Evolutionary conservation across 2,329 filamentous ascomycete species (phyloP).

Genomic region (Metarhizium robertsii): DNA sequence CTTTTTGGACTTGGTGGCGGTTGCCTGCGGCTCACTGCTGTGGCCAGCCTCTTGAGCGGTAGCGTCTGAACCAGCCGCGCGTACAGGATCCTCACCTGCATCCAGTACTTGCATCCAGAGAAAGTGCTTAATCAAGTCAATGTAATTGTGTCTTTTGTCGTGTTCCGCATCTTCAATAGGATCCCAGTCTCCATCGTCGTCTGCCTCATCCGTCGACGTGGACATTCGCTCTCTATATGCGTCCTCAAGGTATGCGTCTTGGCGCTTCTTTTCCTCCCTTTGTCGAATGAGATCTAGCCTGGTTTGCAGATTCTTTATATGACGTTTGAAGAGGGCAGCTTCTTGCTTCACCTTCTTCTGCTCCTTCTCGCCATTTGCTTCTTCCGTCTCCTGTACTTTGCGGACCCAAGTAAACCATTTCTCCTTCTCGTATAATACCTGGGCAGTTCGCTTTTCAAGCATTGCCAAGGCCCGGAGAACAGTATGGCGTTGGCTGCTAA

Average conservation of each 20-base stretch:
- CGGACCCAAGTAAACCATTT: slow-evolving; percentile 17
- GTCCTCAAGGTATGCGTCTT: slow-evolving; percentile 19
- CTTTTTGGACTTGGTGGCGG: slow-evolving; percentile 11
- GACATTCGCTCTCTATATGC: slow-evolving; percentile 15
- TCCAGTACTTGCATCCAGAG: slow-evolving; percentile 15
- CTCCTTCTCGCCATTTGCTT: slow-evolving; percentile 15
- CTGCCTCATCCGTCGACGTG: slow-evolving; percentile 10
- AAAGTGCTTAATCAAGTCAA: slow-evolving; percentile 20
- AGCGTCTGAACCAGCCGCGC: neutral
- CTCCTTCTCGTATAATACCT: slow-evolving; percentile 15
- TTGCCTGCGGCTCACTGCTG: neutral
- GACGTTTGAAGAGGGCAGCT: slow-evolving; percentile 17
- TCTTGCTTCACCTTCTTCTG: slow-evolving; percentile 17
- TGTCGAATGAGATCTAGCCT: slow-evolving; percentile 11
- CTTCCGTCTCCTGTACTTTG: slow-evolving; percentile 14
- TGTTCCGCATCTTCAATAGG: slow-evolving; percentile 17
- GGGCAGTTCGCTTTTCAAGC: slow-evolving; percentile 10
- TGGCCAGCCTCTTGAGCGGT: neutral
- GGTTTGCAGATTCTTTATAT: slow-evolving; percentile 15
- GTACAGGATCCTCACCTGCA: neutral
- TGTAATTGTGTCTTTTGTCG: slow-evolving; percentile 14
- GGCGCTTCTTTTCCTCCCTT: slow-evolving; percentile 16
- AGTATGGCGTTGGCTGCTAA: slow-evolving; percentile 13
- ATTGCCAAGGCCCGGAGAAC: slow-evolving; percentile 10
- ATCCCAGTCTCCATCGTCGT: slow-evolving; percentile 17